These are phyloP conservation scores for Oryza meridionalis DNA, from an alignment of 176 grass and related monocot species.

Conservation along the genomic window DNA sequence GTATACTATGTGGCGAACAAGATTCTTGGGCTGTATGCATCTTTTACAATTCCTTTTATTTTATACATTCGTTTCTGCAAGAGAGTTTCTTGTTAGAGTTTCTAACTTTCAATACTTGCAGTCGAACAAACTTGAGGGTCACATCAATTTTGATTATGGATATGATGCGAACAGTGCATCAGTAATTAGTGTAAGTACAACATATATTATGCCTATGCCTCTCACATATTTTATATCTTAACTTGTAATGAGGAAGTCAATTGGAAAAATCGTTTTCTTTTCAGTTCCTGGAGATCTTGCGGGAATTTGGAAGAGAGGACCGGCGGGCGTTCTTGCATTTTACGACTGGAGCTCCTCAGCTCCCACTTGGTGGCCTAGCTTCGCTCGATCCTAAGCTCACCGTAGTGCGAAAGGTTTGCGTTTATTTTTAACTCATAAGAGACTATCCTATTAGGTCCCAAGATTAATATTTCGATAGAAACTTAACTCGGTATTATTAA, in stretches of 20 bases:
- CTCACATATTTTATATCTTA: neutral
- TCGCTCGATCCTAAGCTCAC: conserved; percentile 67
- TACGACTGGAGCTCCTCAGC: conserved; percentile 64
- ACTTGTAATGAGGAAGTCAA: neutral
- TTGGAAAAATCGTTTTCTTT: neutral
- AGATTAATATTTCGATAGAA: conserved; percentile 6
- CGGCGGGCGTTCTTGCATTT: conserved; percentile 68
- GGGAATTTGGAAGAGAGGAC: conserved; percentile 57
- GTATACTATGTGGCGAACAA: conserved; percentile 70
- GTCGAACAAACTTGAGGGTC: conserved; percentile 54
- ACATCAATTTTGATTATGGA: conserved; percentile 70
- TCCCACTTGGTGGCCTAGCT: conserved; percentile 68
- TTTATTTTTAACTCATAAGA: neutral
- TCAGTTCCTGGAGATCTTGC: conserved; percentile 69
- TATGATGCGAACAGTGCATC: conserved; percentile 46
- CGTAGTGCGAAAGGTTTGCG: conserved; percentile 62
- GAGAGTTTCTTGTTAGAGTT: neutral
- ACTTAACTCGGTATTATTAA: conserved; percentile 26
- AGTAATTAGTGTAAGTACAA: conserved; percentile 52
- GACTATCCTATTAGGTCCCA: neutral
- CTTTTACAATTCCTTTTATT: neutral
- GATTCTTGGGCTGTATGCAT: conserved; percentile 63
- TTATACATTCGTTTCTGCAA: neutral
- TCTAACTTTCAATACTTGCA: conserved; percentile 46
- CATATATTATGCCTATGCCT: neutral